Evolutionary conservation across 1,139 yeast species (phyloP), one percentile per base, ranked within the genome.

Genomic region (Yamadazyma dendronema): DNA sequence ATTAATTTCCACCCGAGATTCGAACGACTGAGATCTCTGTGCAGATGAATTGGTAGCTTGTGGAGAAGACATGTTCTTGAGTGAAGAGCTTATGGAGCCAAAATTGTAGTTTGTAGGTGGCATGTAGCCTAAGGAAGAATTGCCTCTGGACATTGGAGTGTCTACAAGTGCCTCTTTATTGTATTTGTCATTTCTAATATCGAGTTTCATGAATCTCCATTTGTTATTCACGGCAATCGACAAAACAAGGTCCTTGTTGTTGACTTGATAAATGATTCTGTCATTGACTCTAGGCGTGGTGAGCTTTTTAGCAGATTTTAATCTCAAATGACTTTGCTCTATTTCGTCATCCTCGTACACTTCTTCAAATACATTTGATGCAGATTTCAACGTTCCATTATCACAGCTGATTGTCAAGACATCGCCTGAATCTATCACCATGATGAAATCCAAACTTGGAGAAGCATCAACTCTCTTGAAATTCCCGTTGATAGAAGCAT

Each of bases 221-320:
- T 70, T 72, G 49, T 81, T 81, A 44, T 83, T 81, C 9, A 82
- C 71, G 6, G 73, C 79, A 0, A 85, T 77, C 1, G 84, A 83
- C 3, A 85, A 79, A 9, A 82, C 60, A 12, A 86, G 49, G 28
- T 74, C 75, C 15, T 75, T 78, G 37, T 69, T 67, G 17, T 61
- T 62, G 2, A 79, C 65, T 29, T 77, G 72, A 40, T 81, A 77
- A 2, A 86, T 77, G 25, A 86, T 64, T 44, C 92, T 68, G 54
- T 85, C 94, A 49, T 79, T 81, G 22, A 85, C 80, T 53, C 94
- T 71, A 3, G 95, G 90, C 0, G 95, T 82, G 5, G 72, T 56
- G 8, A 86, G 57, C 40, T 75, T 74, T 31, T 72, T 74, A 33
- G 83, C 81, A 2, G 80, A 67, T 2, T 67, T 62, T 11, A 83